A percentile compares a stretch with the other conserved stretches of the same genome.
Evolutionary conservation across 106 monocot genomes (phyloP).

Genomic region (Phalaenopsis equestris): DNA sequence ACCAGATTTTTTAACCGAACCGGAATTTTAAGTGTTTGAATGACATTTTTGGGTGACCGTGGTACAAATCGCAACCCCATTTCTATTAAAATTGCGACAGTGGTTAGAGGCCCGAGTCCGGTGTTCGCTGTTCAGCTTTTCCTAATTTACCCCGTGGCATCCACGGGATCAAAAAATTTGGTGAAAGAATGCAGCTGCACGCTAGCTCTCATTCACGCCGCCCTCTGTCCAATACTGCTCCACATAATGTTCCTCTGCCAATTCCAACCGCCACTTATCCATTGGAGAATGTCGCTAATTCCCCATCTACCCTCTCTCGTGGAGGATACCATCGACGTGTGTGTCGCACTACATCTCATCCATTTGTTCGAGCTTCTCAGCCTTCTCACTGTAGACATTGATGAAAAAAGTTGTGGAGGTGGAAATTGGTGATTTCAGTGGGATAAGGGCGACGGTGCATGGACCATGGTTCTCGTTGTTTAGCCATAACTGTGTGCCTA

Average conservation of each 20-base stretch:
- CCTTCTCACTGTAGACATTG: slow-evolving; percentile 42
- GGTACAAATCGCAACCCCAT: no score
- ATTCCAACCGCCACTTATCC: slow-evolving; percentile 28
- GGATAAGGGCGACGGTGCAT: slow-evolving; percentile 54
- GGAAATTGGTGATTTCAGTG: slow-evolving; percentile 31
- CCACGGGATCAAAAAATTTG: not conserved
- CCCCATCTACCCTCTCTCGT: not conserved
- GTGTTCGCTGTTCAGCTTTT: not conserved
- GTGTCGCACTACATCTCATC: slow-evolving; percentile 61
- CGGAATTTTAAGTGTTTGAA: no score
- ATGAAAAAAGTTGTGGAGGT: slow-evolving; percentile 80
- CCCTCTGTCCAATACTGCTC: slow-evolving; percentile 48
- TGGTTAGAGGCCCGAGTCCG: no score
- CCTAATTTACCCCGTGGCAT: not conserved
- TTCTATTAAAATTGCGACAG: no score
- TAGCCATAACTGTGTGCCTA: slow-evolving; percentile 82
- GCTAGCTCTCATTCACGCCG: slow-evolving; percentile 6
- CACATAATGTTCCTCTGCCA: slow-evolving; percentile 22
- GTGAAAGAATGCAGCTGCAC: no score
- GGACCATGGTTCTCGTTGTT: slow-evolving; percentile 81
- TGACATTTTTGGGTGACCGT: no score
- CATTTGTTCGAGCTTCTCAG: slow-evolving; percentile 26
- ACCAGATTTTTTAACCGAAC: no score
- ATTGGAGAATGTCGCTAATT: slow-evolving; percentile 50
- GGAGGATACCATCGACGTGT: slow-evolving; percentile 37